These are phyloP conservation scores for Thielaviopsis musarum DNA, from an alignment of 2,329 filamentous ascomycete species.

Conservation along the genomic window DNA sequence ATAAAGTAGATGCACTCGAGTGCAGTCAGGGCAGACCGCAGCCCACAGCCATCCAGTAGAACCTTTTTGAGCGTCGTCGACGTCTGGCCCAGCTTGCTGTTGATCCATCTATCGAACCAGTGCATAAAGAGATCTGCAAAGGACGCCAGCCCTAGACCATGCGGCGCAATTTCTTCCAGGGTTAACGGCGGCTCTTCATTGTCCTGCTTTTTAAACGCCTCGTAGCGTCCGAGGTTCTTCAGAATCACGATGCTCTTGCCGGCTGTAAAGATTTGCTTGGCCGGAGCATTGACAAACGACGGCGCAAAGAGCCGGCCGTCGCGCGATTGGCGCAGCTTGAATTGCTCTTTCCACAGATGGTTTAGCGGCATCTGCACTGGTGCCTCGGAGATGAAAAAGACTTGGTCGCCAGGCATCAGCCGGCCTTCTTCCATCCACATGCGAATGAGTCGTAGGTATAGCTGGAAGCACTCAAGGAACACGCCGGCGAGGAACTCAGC, in stretches of 20 bases:
- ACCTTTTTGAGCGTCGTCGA: slow-evolving; percentile 47
- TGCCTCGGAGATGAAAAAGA: slow-evolving; percentile 58
- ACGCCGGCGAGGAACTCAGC: slow-evolving; percentile 50
- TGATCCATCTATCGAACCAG: slow-evolving; percentile 61
- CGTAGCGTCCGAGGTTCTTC: slow-evolving; percentile 47
- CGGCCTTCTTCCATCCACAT: slow-evolving; percentile 73
- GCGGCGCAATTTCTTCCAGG: slow-evolving; percentile 38
- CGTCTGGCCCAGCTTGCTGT: slow-evolving; percentile 54
- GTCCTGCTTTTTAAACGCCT: slow-evolving; percentile 19
- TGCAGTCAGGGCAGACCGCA: slow-evolving; percentile 47
- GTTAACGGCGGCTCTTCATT: slow-evolving; percentile 31
- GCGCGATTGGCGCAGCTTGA: slow-evolving; percentile 43
- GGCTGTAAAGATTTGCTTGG: slow-evolving; percentile 61
- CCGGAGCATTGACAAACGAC: slow-evolving; percentile 53
- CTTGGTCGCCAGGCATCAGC: slow-evolving; percentile 44
- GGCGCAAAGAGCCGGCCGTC: slow-evolving; percentile 51
- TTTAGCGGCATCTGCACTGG: slow-evolving; percentile 38
- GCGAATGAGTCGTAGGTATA: slow-evolving; percentile 65
- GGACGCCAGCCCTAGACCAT: slow-evolving; percentile 35
- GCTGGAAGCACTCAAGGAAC: slow-evolving; percentile 67
- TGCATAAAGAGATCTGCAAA: slow-evolving; percentile 60
- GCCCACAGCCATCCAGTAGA: slow-evolving; percentile 51
- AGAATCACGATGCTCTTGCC: slow-evolving; percentile 81
- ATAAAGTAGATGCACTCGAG: slow-evolving; percentile 63
- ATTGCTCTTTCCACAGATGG: slow-evolving; percentile 63